Percentiles rank a stretch among this genome's conserved stretches.
Evolutionary conservation across 1,284 basidiomycete genomes (phyloP).

Genomic region (Sanguinoderma infundibulare): DNA sequence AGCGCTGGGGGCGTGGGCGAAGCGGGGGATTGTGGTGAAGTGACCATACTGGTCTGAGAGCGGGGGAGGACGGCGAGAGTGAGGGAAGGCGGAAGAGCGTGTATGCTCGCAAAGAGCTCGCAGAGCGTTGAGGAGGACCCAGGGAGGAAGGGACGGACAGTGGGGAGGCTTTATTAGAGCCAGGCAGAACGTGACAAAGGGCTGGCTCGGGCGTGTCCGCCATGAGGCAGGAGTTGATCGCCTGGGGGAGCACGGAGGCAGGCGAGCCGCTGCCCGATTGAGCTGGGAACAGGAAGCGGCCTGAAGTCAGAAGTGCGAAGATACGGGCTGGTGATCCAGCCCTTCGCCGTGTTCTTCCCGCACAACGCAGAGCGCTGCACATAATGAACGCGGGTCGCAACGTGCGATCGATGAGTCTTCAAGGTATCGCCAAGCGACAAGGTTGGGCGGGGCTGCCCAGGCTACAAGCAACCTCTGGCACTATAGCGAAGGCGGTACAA

Average conservation of each 20-base stretch:
- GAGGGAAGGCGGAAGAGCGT: slow-evolving; percentile 23
- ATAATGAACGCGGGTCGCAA: slow-evolving; percentile 22
- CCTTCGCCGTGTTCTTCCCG: slow-evolving; percentile 23
- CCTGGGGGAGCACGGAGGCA: slow-evolving; percentile 21
- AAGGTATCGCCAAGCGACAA: not conserved
- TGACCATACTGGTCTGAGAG: slow-evolving; percentile 54
- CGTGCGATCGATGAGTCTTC: slow-evolving; percentile 21
- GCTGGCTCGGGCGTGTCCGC: slow-evolving; percentile 38
- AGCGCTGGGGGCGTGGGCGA: slow-evolving; percentile 66
- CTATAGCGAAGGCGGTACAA: not conserved
- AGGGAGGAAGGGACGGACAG: slow-evolving; percentile 26
- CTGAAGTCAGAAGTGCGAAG: slow-evolving; percentile 24
- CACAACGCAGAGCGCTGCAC: slow-evolving; percentile 18
- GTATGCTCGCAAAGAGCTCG: slow-evolving; percentile 27
- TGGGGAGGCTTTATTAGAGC: slow-evolving; percentile 32
- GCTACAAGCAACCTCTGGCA: not conserved
- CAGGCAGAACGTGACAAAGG: slow-evolving; percentile 38
- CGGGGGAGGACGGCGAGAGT: slow-evolving; percentile 42
- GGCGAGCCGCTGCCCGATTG: slow-evolving; percentile 20
- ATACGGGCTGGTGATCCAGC: slow-evolving; percentile 29
- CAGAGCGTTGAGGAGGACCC: slow-evolving; percentile 31
- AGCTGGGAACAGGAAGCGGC: slow-evolving; percentile 24
- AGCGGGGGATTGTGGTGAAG: slow-evolving; percentile 48
- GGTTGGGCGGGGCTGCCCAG: not conserved
- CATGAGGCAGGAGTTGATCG: slow-evolving; percentile 40